Percentiles rank a stretch among this genome's conserved stretches.
These are phyloP conservation scores for Candida alai DNA, from an alignment of 805 yeast species.

Conservation along the genomic window DNA sequence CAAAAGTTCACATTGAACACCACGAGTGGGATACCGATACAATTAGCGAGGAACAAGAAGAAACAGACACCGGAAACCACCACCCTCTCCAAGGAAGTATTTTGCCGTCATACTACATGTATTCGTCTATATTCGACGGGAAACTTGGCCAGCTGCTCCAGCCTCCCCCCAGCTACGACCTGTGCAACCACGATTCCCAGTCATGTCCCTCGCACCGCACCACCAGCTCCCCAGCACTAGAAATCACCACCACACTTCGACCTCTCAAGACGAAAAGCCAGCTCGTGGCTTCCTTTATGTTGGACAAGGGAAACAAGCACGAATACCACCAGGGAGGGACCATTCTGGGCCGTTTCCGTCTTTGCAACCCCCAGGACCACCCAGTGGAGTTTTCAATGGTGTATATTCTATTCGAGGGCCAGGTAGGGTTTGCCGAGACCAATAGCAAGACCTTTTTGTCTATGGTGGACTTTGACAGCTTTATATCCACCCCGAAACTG, in stretches of 20 bases:
- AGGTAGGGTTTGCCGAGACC: slow-evolving; percentile 1
- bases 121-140: slow-evolving; percentile 4
- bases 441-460: slow-evolving; percentile 7
- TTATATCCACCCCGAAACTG: not conserved
- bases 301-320: no score
- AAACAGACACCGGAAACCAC: no score
- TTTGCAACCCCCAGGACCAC: not conserved
- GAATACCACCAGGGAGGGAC: slow-evolving; percentile 9
- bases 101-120: slow-evolving; percentile 11
- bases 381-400: slow-evolving; percentile 5
- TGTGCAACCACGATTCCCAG: not conserved
- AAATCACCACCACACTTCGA: no score
- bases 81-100: slow-evolving; percentile 3
- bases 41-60: no score
- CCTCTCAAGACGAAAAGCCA: no score
- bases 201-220: no score
- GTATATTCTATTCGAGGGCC: slow-evolving; percentile 10
- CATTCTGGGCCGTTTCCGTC: slow-evolving; percentile 3
- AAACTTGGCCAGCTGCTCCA: slow-evolving; percentile 4
- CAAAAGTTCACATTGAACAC: no score
- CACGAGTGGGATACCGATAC: no score
- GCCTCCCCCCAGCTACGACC: slow-evolving; percentile 7
- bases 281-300: no score
- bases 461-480: slow-evolving; percentile 8
- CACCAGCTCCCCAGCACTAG: slow-evolving; percentile 1